Base-by-base conservation (phyloP, 805 yeast genomes). In the Candida sakaeoensis region DNA sequence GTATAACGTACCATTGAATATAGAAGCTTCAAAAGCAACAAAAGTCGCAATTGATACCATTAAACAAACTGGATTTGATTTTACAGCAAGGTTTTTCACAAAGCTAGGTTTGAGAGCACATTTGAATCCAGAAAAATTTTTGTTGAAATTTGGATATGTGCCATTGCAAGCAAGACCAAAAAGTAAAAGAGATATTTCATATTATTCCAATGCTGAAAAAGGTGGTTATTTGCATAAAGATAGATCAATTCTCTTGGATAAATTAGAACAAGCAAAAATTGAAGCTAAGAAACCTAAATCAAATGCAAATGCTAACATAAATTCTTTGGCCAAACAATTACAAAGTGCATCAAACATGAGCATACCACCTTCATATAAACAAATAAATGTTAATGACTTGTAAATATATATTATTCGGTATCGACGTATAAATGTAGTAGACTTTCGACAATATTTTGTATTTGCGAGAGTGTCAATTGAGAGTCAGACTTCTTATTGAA, bases 161-260 rank as follows among this genome's bases (percentile, higher is more conserved):
- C 98, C 98, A 33, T 59, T 87, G 48, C 80, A 77, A 38, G 89
- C 97, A 1, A 79, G 89, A 61, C 99, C 99, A 10, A 83, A 82
- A 7, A 80, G 77, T 51, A 79, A 85, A 63, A 83, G 86, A 62
- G 88, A 84, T 54, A 80, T 91, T 41, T 79, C 78, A 42, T 87
- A 72, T 61, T 91, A 93, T 65, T 77, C 88, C 36, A 74, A 79
- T 57, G 73, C 75, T 2, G 79, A 70, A 26, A 79, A 79, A 54
- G 75, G 88, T 49, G 99, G 99, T 6, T 91, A 87, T 57, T 63
- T 89, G 45, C 61, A 65, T 51, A 52, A 66, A 38, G 63, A 68
- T 48, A 55, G 57, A 8, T 53, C 63, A n/a, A 46, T 65, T 36
- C 60, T 68, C 42, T 62, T 68, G 53, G 72, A 68, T 47, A 60